Evolutionary conservation across 1,139 yeast genomes (phyloP).

Genomic region (Magnusiomyces sp.): DNA sequence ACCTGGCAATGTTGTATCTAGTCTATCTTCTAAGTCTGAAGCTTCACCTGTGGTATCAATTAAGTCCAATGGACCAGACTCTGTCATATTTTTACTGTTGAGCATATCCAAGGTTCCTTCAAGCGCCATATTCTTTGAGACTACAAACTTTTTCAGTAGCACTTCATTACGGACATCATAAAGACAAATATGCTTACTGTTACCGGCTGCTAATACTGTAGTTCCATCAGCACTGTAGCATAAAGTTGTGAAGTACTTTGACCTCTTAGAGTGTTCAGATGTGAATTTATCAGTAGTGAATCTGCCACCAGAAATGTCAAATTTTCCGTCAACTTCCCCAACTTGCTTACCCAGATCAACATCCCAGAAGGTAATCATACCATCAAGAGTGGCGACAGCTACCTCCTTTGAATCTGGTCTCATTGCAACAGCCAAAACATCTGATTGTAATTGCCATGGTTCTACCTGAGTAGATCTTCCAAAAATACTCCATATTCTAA

Average conservation of each 20-base stretch:
- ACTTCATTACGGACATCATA: slow-evolving; percentile 88
- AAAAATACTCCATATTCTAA: slow-evolving; percentile 87
- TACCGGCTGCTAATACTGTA: slow-evolving; percentile 85
- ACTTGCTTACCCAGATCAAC: slow-evolving; percentile 72
- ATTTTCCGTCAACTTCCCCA: slow-evolving; percentile 77
- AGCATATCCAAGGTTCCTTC: slow-evolving; percentile 80
- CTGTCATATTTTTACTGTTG: slow-evolving; percentile 77
- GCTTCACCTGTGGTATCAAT: slow-evolving; percentile 81
- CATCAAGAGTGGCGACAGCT: slow-evolving; percentile 84
- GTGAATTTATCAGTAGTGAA: slow-evolving; percentile 73
- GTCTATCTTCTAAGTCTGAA: slow-evolving; percentile 76
- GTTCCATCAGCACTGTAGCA: slow-evolving; percentile 86
- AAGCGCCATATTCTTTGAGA: slow-evolving; percentile 80
- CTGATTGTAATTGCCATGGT: slow-evolving; percentile 78
- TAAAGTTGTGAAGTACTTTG: slow-evolving; percentile 74
- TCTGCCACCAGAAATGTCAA: slow-evolving; percentile 85
- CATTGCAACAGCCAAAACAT: slow-evolving; percentile 75
- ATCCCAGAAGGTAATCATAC: slow-evolving; percentile 78
- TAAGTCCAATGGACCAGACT: slow-evolving; percentile 76
- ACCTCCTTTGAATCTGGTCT: slow-evolving; percentile 89
- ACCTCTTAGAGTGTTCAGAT: slow-evolving; percentile 71
- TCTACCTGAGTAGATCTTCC: slow-evolving; percentile 73
- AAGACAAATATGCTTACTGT: slow-evolving; percentile 81
- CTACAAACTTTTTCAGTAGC: slow-evolving; percentile 66
- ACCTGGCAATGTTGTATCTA: slow-evolving; percentile 77